A percentile compares a stretch with the other conserved stretches of the same genome.
phyloP scores from a whole-genome alignment of 2,329 filamentous ascomycete genomes.

The Colletotrichum paranaense region DNA sequence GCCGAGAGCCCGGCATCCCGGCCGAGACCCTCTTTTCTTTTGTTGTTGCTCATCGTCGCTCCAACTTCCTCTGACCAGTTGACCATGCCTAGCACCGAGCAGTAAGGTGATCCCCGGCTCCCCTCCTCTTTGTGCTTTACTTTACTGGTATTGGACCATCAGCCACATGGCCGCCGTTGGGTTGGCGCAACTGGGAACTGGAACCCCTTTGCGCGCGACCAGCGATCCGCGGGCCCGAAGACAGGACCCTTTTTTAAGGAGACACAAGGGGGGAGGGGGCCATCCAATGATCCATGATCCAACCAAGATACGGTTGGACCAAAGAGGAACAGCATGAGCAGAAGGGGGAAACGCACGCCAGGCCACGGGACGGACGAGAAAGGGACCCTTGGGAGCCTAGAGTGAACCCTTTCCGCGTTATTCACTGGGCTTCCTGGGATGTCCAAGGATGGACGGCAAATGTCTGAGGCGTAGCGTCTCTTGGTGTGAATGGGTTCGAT shows the following conservation, averaged over 20 bases:
- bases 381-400: not conserved
- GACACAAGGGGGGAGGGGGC: not conserved
- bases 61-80: not conserved
- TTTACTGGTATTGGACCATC: not conserved
- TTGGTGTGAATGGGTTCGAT: not conserved
- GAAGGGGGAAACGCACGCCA: not conserved
- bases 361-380: not conserved
- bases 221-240: not conserved
- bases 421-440: not conserved
- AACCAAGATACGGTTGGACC: not conserved
- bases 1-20: constrained; percentile 28
- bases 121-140: not conserved
- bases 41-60: not conserved
- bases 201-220: not conserved
- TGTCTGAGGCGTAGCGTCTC: constrained; percentile 1
- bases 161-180: too few species aligned
- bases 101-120: not conserved
- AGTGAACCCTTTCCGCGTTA: not conserved
- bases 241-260: not conserved
- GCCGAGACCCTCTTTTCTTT: constrained; percentile 8
- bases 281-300: not conserved
- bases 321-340: not conserved
- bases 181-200: not conserved
- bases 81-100: too few species aligned
- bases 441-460: not conserved